These are phyloP conservation scores for Camillea tinctor DNA, from an alignment of 2,329 filamentous ascomycete species.

Conservation along the genomic window DNA sequence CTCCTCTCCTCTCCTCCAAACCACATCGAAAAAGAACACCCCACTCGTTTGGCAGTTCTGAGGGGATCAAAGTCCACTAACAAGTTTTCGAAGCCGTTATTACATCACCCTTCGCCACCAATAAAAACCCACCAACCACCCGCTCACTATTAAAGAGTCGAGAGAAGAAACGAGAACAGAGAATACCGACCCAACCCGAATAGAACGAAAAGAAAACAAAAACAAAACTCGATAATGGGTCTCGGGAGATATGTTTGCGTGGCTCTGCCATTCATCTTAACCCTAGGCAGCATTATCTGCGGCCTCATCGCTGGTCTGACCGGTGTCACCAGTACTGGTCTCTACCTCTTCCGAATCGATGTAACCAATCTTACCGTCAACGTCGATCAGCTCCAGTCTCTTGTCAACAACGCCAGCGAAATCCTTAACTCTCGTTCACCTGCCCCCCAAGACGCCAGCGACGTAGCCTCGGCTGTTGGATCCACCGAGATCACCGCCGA, in stretches of 20 bases:
- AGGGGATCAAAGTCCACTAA: not conserved
- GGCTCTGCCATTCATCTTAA: constrained; percentile 79
- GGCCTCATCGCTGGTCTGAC: constrained; percentile 57
- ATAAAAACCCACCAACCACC: not conserved
- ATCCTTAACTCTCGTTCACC: constrained; percentile 10
- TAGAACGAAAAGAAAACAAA: not conserved
- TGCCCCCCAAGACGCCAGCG: constrained; percentile 8
- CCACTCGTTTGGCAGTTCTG: not conserved
- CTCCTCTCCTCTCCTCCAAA: not conserved
- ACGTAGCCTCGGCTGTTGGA: constrained; percentile 31
- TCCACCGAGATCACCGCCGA: constrained; percentile 53
- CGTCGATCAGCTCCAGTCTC: constrained; percentile 34
- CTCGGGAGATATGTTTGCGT: constrained; percentile 83
- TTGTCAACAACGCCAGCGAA: constrained; percentile 20
- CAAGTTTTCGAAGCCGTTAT: not conserved
- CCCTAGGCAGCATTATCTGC: constrained; percentile 73
- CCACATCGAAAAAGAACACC: not conserved
- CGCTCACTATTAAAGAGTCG: not conserved
- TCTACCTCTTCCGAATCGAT: constrained; percentile 62
- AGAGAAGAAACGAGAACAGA: not conserved
- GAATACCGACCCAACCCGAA: not conserved
- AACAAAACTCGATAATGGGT: constrained; percentile 43
- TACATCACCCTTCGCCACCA: constrained; percentile 9
- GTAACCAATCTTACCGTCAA: constrained; percentile 57
- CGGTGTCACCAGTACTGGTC: constrained; percentile 54